Conservation (phyloP, 1,139 yeast genomes). For the Hyphopichia fennica region DNA sequence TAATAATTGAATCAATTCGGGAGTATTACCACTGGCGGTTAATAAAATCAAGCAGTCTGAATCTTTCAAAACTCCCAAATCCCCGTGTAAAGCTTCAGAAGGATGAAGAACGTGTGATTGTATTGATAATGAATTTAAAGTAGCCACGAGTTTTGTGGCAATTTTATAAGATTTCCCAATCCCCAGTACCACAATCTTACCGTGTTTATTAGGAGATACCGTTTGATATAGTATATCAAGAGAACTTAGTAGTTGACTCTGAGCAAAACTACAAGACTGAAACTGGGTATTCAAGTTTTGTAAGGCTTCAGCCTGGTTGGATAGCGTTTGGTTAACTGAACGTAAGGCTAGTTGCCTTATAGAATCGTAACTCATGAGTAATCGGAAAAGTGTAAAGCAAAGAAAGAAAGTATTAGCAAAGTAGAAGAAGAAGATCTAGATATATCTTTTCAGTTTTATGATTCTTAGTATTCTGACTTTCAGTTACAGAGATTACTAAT, state of each 20-base stretch:
- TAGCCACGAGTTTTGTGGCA: slow-evolving; percentile 76
- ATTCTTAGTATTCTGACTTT: too few relatives aligned
- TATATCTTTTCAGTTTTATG: too few relatives aligned
- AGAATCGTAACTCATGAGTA: not conserved
- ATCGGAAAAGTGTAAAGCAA: too few relatives aligned
- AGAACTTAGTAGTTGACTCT: slow-evolving; percentile 49
- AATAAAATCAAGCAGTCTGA: slow-evolving; percentile 66
- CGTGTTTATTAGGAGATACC: slow-evolving; percentile 39
- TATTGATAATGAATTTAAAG: slow-evolving; percentile 75
- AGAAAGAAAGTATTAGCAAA: too few relatives aligned
- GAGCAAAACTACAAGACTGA: slow-evolving; percentile 39
- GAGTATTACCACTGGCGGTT: slow-evolving; percentile 82
- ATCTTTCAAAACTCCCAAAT: slow-evolving; percentile 67
- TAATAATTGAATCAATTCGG: slow-evolving; percentile 63
- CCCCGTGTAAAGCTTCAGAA: slow-evolving; percentile 89
- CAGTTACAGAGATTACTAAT: too few relatives aligned
- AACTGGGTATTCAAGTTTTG: slow-evolving; percentile 29
- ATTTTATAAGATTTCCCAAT: slow-evolving; percentile 85
- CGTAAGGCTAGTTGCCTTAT: slow-evolving; percentile 16
- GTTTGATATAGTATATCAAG: slow-evolving; percentile 53
- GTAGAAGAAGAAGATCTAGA: too few relatives aligned
- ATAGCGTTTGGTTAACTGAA: slow-evolving; percentile 31
- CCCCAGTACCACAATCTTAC: slow-evolving; percentile 75
- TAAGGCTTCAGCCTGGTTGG: slow-evolving; percentile 37
- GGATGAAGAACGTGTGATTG: slow-evolving; percentile 74